Conservation (phyloP, 495 filamentous ascomycete genomes). For the Penicillium cataractarum region DNA sequence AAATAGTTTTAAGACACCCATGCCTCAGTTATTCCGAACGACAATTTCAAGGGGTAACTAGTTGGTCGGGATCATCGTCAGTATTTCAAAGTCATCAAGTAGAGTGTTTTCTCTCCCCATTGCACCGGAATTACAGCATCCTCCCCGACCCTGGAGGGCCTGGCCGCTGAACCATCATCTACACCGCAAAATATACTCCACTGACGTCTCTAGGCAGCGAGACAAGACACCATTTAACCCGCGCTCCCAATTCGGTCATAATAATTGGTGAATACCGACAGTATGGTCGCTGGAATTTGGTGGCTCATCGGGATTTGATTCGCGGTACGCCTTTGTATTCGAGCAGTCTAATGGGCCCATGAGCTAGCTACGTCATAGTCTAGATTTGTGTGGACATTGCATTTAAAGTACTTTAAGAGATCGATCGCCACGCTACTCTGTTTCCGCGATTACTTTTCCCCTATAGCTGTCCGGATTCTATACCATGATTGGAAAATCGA, state of each 20-base stretch:
- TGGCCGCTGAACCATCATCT: no score
- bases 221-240: neutral
- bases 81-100: no score
- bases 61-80: no score
- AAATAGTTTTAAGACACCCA: neutral
- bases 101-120: neutral
- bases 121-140: neutral
- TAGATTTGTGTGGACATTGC: neutral
- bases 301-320: neutral
- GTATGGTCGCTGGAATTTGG: neutral
- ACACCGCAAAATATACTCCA: neutral
- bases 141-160: no score
- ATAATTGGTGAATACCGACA: neutral
- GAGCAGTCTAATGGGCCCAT: neutral
- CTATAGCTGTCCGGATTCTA: neutral
- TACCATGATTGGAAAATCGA: neutral
- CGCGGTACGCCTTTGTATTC: neutral
- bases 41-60: no score
- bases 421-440: neutral
- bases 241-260: neutral
- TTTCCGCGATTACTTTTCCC: neutral
- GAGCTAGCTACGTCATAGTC: neutral
- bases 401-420: neutral
- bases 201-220: neutral
- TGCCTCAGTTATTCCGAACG: no score